Evolutionary conservation across 371 early-diverging fungal genomes (phyloP), one percentile per base, ranked within the genome.

Genomic region (Rhizopus arrhizus): DNA sequence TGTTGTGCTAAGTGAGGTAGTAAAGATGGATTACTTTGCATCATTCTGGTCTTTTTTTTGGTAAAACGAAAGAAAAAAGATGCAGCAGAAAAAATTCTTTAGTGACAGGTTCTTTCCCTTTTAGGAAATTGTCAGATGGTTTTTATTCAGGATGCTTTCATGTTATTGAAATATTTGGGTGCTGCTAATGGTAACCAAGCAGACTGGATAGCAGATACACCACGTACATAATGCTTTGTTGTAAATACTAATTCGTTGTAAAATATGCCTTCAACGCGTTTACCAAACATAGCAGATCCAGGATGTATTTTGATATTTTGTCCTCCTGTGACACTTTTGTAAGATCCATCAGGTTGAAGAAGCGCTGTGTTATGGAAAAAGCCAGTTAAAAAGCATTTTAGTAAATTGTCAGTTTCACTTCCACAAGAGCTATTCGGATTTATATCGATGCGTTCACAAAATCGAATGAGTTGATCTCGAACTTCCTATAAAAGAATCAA

Each of bases 211-310:
- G 87, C 85, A 22, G 93, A 91, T 0, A 94, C 92, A 34, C 89
- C 86, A 22, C 95, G 84, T 49, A 95, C 88, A 73, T 95, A 95
- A 59, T 92, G 88, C 49, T 89, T 87, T 12, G 93, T 89, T 0
- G 98, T 97, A 52, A 91, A 90, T 4, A 95, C 96, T 47, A 94
- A 82, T 75, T 98, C 97, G 66, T 96, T 93, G 75, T 95, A 98
- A 66, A 98, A 77, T 38, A 98, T 83, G 8, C 90, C 89, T 54
- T 90, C 89, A 0, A 80, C 77, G 32, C 86, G 88, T 74, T 85
- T 89, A 16, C 85, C 85, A 80, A 92, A 94, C 76, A 96, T 78
- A 35, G 90, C 85, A 28, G 92, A 92, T 0, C 88, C 86, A 34
- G 95, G 97, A 74, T 97, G 99, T 12, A 97, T 85, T 56, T 86